Percentiles rank a stretch among this genome's conserved stretches.
Conservation (phyloP, 352 stramenopile species). For the Phytophthora pinifolia region DNA sequence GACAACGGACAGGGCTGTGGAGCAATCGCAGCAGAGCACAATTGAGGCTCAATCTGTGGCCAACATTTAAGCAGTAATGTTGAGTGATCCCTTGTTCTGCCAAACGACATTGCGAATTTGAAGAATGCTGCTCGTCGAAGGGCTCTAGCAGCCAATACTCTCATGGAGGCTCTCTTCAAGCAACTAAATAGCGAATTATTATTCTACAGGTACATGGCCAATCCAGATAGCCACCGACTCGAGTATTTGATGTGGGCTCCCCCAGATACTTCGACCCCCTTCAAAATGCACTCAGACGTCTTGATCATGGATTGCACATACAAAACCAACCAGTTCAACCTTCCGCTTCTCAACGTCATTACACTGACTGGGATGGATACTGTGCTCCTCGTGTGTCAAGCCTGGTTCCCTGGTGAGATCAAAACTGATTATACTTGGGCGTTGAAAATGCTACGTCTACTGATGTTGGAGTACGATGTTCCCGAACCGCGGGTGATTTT, state of each 20-base stretch:
- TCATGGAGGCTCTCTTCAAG: too few relatives aligned
- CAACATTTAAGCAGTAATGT: not conserved
- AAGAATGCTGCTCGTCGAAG: not conserved
- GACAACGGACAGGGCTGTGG: too few relatives aligned
- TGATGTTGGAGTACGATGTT: constrained; percentile 4
- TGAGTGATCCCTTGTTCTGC: not conserved
- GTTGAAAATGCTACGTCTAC: not conserved
- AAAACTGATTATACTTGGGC: constrained; percentile 7
- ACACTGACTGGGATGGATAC: constrained; percentile 8
- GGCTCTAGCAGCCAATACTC: too few relatives aligned
- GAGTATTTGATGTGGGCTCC: not conserved
- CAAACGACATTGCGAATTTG: not conserved
- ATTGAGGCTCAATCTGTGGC: not conserved
- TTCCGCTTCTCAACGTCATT: constrained; percentile 12
- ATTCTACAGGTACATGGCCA: not conserved
- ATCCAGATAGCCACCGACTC: not conserved
- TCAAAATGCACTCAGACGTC: not conserved
- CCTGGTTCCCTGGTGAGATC: constrained; percentile 7
- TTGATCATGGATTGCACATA: constrained; percentile 12
- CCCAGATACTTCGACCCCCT: not conserved
- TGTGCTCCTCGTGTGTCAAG: not conserved
- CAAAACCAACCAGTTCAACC: constrained; percentile 11
- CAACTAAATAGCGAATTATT: not conserved
- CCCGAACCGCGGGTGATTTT: not conserved
- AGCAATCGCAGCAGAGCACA: too few relatives aligned